Conservation (phyloP, 2,329 filamentous ascomycete species). For the Diaporthe caulivora region DNA sequence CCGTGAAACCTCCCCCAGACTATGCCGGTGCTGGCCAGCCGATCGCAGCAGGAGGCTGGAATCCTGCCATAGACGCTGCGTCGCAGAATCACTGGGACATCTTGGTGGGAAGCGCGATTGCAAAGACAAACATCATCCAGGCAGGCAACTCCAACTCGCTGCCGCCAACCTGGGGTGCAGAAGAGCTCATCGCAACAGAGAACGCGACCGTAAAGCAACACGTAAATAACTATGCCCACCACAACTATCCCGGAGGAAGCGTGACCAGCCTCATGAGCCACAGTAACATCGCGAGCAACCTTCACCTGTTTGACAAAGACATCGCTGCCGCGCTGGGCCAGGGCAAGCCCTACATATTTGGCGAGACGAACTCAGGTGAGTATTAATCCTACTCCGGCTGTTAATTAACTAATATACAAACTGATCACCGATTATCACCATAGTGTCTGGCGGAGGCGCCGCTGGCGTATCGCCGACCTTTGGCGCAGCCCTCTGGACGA, state of each 20-base stretch:
- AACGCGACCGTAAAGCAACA: slow-evolving; percentile 53
- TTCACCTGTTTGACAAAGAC: slow-evolving; percentile 55
- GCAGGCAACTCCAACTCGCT: slow-evolving; percentile 55
- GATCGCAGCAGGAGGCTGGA: slow-evolving; percentile 53
- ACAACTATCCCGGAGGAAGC: slow-evolving; percentile 62
- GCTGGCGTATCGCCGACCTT: slow-evolving; percentile 58
- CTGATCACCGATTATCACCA: not conserved
- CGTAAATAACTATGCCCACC: slow-evolving; percentile 58
- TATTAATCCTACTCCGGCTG: not conserved
- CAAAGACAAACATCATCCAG: slow-evolving; percentile 52
- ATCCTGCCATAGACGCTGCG: slow-evolving; percentile 51
- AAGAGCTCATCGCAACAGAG: slow-evolving; percentile 53
- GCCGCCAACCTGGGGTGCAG: slow-evolving; percentile 53
- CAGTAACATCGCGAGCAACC: slow-evolving; percentile 53
- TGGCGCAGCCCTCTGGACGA: slow-evolving; percentile 63
- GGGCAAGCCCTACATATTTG: slow-evolving; percentile 60
- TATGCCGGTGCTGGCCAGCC: slow-evolving; percentile 52
- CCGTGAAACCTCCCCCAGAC: slow-evolving; percentile 44
- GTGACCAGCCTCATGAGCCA: slow-evolving; percentile 60
- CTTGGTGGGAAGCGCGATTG: slow-evolving; percentile 51
- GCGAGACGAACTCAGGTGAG: slow-evolving; percentile 63
- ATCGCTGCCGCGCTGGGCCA: slow-evolving; percentile 52
- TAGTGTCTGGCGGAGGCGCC: slow-evolving; percentile 54
- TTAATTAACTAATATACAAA: not conserved
- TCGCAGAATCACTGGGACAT: slow-evolving; percentile 56